Conservation (phyloP, 495 filamentous ascomycete species). For the Platismatia glauca region DNA sequence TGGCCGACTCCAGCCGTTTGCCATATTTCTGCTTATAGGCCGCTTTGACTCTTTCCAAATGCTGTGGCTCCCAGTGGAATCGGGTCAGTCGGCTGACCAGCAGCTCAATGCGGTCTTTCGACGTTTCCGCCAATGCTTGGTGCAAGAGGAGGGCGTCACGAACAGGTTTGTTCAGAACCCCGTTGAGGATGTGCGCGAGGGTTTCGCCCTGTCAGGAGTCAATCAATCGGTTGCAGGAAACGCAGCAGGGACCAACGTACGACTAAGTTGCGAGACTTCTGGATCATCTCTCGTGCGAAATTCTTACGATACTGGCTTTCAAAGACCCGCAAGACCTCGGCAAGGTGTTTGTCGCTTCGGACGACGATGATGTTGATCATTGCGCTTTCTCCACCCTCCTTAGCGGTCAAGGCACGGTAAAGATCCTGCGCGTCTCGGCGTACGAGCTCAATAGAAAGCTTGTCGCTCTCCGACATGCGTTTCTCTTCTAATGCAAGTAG, state of each 20-base stretch:
- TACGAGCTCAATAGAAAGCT: conserved; percentile 47
- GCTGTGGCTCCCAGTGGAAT: conserved; percentile 73
- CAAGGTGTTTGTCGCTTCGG: conserved; percentile 69
- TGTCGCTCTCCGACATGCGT: conserved; percentile 68
- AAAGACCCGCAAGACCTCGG: conserved; percentile 68
- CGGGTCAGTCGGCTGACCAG: conserved; percentile 73
- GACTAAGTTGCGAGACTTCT: conserved; percentile 81
- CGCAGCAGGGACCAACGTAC: conserved; percentile 44
- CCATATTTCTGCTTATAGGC: conserved; percentile 65
- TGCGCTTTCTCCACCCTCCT: conserved; percentile 77
- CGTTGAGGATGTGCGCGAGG: conserved; percentile 91
- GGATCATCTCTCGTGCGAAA: conserved; percentile 78
- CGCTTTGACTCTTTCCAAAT: conserved; percentile 61
- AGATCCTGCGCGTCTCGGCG: conserved; percentile 65
- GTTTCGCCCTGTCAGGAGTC: conserved; percentile 65
- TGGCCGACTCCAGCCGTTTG: conserved; percentile 55
- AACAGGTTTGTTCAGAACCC: conserved; percentile 88
- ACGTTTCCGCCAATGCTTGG: conserved; percentile 68
- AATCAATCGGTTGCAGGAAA: conserved; percentile 11
- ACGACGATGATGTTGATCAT: conserved; percentile 83
- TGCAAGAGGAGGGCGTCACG: conserved; percentile 91
- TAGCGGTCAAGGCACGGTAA: conserved; percentile 56
- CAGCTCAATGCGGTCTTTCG: conserved; percentile 66
- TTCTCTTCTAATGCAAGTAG: conserved; percentile 71
- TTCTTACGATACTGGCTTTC: conserved; percentile 61